A percentile compares a stretch with the other conserved stretches of the same genome.
These are phyloP conservation scores for Forsythia viridissima DNA, from an alignment of 257 asterid genomes.

Conservation along the genomic window DNA sequence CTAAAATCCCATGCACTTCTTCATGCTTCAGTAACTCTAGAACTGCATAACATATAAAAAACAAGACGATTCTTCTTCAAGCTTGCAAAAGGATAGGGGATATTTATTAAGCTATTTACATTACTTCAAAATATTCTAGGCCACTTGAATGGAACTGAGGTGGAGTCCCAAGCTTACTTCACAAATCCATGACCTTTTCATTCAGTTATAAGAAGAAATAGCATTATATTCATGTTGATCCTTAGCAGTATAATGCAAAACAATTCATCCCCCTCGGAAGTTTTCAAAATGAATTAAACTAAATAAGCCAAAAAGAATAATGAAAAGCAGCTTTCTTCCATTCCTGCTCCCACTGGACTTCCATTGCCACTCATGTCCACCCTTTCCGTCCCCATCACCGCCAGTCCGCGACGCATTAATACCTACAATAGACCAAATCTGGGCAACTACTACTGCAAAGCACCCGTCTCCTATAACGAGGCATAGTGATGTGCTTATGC, in stretches of 20 bases:
- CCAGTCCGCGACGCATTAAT: too few species aligned
- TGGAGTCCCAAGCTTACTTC: background rate
- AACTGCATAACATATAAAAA: conserved; percentile 32
- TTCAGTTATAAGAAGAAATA: background rate
- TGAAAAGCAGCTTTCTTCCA: background rate
- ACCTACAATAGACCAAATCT: too few species aligned
- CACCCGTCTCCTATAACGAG: too few species aligned
- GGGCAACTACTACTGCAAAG: too few species aligned
- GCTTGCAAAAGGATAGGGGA: background rate
- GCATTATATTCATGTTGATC: too few species aligned
- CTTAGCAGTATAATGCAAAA: background rate
- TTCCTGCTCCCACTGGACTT: background rate
- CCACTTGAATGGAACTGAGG: background rate
- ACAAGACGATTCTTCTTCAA: background rate
- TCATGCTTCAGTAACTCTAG: conserved; percentile 46
- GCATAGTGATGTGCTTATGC: too few species aligned
- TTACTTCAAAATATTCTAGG: background rate
- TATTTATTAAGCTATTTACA: background rate
- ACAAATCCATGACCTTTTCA: background rate
- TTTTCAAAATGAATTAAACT: background rate
- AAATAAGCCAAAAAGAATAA: too few species aligned
- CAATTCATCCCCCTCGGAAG: background rate
- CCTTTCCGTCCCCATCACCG: too few species aligned
- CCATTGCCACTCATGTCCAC: background rate
- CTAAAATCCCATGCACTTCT: conserved; percentile 52